A percentile compares a stretch with the other conserved stretches of the same genome.
phyloP scores from a whole-genome alignment of 169 alveolate species.

The Plasmodium vivax region DNA sequence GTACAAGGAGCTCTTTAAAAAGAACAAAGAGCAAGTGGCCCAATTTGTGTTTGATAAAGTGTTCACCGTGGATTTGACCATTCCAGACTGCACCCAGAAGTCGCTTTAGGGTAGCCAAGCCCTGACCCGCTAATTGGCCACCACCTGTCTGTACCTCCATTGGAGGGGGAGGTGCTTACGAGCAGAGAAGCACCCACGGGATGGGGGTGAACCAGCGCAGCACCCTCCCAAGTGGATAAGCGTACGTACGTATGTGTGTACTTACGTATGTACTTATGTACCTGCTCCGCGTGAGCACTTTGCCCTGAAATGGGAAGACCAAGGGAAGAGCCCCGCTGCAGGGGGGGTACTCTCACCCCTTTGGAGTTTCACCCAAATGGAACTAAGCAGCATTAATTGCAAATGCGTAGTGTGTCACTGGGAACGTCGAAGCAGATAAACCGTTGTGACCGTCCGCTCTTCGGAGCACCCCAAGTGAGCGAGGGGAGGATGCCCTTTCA shows the following conservation, averaged over 20 bases:
- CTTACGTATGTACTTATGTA: background rate
- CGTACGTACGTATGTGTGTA: background rate
- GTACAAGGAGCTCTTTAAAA: slow-evolving; percentile 53
- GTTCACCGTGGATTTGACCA: slow-evolving; percentile 44
- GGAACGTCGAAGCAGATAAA: background rate
- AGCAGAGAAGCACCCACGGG: background rate
- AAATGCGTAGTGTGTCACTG: background rate
- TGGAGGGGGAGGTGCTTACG: background rate
- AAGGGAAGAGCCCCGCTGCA: background rate
- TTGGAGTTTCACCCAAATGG: background rate
- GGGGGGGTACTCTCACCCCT: background rate
- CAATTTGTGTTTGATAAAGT: slow-evolving; percentile 66
- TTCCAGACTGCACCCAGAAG: slow-evolving; percentile 56
- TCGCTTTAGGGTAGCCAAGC: background rate
- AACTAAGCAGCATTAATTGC: background rate
- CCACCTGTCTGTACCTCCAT: background rate
- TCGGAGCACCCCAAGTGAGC: background rate
- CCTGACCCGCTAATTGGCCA: background rate
- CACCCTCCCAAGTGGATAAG: background rate
- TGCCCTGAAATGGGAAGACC: background rate
- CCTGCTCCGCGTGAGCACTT: background rate
- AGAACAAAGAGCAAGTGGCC: slow-evolving; percentile 69
- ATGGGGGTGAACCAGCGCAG: background rate
- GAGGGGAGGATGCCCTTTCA: background rate
- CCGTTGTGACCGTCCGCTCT: background rate